Conservation (phyloP, 495 filamentous ascomycete genomes). For the Xylaria intraflava region DNA sequence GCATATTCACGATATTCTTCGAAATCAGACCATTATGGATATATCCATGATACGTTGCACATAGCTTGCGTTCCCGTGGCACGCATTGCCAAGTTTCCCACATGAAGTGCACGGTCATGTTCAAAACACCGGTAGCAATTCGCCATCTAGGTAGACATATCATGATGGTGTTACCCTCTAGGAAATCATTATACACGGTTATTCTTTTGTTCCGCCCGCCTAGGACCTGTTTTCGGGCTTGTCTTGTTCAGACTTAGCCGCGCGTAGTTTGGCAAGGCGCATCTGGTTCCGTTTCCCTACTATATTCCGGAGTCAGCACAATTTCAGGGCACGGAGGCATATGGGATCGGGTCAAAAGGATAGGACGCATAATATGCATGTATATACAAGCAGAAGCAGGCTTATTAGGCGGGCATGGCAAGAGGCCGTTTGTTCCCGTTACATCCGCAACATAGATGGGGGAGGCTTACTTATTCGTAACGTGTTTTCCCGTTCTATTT, state of each 20-base stretch:
- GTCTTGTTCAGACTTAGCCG: conserved; percentile 16
- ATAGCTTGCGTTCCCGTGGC: neutral
- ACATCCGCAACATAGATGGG: neutral
- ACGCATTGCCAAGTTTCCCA: neutral
- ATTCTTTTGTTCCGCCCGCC: neutral
- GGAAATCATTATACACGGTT: neutral
- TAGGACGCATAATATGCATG: no score
- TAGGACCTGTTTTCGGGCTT: neutral
- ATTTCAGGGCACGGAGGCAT: neutral
- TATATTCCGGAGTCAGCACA: neutral
- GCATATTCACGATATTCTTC: no score
- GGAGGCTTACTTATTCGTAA: conserved; percentile 38
- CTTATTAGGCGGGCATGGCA: no score
- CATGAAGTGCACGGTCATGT: neutral
- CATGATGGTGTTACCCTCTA: neutral
- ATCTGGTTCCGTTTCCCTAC: conserved; percentile 58
- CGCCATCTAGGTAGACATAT: neutral
- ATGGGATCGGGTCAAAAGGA: no score
- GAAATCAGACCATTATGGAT: no score
- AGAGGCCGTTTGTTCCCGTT: no score
- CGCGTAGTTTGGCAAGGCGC: conserved; percentile 50
- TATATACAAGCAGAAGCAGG: neutral
- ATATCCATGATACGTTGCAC: no score
- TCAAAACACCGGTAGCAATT: neutral
- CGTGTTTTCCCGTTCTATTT: conserved; percentile 55